Evolutionary conservation across 129 eudicot species (phyloP).

Genomic region (Flaveria brownii): DNA sequence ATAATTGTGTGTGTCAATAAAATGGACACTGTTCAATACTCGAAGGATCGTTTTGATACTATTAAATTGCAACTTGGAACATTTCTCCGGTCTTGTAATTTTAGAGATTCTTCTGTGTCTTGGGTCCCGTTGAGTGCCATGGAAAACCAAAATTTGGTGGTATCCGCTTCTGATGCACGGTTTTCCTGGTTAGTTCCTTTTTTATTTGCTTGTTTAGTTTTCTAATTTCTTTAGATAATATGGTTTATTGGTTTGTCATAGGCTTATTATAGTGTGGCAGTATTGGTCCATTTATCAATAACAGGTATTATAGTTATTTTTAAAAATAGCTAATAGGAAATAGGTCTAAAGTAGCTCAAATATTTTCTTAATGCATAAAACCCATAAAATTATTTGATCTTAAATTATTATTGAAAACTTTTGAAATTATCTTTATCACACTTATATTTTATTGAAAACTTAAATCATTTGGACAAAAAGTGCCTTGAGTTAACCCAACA

Average conservation of each 20-base stretch:
- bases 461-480: neutral
- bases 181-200: constrained; percentile 67
- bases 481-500: too few relatives aligned
- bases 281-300: too few relatives aligned
- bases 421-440: neutral
- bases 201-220: constrained; percentile 2
- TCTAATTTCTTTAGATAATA: neutral
- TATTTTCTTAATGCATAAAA: neutral
- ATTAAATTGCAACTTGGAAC: constrained; percentile 74
- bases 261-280: neutral
- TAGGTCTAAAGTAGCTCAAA: neutral
- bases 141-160: constrained; percentile 91
- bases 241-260: neutral
- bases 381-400: neutral
- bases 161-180: constrained; percentile 62
- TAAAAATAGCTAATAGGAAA: too few relatives aligned
- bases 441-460: neutral
- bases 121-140: constrained; percentile 97
- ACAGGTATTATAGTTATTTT: too few relatives aligned
- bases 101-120: constrained; percentile 64
- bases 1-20: constrained; percentile 75
- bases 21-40: constrained; percentile 84
- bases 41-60: constrained; percentile 73
- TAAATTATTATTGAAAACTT: neutral
- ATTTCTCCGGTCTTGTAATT: constrained; percentile 80